phyloP scores from a whole-genome alignment of 306 rosid genomes.

The Calophaca sinica region DNA sequence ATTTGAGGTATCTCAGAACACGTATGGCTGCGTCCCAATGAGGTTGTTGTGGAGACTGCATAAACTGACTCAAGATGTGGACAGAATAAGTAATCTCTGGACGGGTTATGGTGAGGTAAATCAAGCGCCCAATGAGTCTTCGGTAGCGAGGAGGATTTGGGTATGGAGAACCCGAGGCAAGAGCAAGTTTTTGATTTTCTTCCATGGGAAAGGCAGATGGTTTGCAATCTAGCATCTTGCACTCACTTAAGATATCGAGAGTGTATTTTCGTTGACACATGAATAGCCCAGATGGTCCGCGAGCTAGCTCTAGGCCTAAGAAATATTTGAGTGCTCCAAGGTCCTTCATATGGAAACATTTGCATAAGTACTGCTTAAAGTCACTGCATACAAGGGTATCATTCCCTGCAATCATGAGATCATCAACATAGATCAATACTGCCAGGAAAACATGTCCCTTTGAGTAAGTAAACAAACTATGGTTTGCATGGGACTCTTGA shows the following conservation, averaged over 20 bases:
- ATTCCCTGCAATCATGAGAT: neutral
- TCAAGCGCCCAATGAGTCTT: neutral
- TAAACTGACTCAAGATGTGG: neutral
- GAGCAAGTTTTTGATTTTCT: no score
- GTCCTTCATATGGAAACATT: no score
- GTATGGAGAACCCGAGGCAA: neutral
- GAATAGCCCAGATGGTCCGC: no score
- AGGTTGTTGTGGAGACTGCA: neutral
- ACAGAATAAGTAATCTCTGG: neutral
- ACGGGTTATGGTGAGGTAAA: neutral
- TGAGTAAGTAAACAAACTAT: neutral
- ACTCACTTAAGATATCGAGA: neutral
- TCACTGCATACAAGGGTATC: neutral
- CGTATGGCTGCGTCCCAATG: neutral
- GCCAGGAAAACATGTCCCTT: neutral
- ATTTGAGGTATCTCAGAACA: no score
- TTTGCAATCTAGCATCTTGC: neutral
- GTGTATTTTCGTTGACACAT: no score
- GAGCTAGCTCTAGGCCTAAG: no score
- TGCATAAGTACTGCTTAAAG: neutral
- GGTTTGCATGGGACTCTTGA: no score
- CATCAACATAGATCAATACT: neutral
- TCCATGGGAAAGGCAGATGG: neutral
- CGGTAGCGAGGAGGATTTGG: neutral
- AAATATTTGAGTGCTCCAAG: no score